Evolutionary conservation across 139 green algal genomes (phyloP).

Genomic region (Auxenochlorella pyrenoidosa): DNA sequence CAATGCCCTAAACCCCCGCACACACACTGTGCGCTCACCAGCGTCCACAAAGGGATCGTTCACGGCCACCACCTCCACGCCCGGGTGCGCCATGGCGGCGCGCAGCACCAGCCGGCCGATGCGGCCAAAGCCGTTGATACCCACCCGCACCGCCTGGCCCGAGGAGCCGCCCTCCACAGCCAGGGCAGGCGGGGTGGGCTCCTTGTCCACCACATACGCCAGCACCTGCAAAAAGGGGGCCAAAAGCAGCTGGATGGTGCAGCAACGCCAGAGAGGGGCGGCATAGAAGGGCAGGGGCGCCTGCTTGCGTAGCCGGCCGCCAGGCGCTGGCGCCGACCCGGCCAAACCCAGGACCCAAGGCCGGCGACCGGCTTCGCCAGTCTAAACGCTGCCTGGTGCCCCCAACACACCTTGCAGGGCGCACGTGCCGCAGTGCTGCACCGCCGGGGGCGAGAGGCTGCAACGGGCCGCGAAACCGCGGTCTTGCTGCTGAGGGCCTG

Average conservation of each 20-base stretch:
- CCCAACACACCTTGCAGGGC: neutral
- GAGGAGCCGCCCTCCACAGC: neutral
- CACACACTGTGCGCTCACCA: neutral
- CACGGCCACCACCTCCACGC: slow-evolving; percentile 83
- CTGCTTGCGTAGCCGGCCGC: neutral
- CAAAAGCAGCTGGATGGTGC: neutral
- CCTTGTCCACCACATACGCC: slow-evolving; percentile 16
- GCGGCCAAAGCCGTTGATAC: slow-evolving; percentile 45
- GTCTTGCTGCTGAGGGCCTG: neutral
- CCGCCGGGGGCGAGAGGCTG: neutral
- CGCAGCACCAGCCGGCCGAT: slow-evolving; percentile 72
- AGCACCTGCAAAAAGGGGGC: neutral
- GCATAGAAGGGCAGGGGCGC: neutral
- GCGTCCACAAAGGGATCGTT: slow-evolving; percentile 90
- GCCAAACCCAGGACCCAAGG: neutral
- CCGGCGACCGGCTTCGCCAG: neutral
- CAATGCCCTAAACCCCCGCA: too few species aligned
- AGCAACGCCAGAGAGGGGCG: neutral
- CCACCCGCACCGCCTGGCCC: slow-evolving; percentile 5
- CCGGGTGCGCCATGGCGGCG: slow-evolving; percentile 65
- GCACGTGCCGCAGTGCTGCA: neutral
- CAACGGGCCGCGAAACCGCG: neutral
- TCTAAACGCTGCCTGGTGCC: neutral
- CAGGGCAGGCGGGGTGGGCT: neutral
- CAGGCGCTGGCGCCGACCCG: neutral